Conservation (phyloP, 345 rosid genomes). For the Corymbia maculata region DNA sequence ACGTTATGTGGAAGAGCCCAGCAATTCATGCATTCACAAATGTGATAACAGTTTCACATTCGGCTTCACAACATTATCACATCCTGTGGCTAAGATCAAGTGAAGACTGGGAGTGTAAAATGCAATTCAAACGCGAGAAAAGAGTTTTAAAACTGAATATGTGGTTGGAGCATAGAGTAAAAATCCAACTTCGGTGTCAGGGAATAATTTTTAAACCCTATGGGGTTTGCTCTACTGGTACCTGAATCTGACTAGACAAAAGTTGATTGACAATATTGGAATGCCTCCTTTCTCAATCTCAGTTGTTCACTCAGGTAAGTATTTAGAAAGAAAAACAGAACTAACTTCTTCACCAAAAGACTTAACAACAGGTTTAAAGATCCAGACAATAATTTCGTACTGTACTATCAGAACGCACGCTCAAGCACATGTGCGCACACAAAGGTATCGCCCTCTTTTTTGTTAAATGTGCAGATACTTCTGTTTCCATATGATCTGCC, state of each 20-base stretch:
- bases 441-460: background rate
- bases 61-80: background rate
- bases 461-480: background rate
- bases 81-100: background rate
- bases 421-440: background rate
- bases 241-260: background rate
- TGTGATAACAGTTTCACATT: background rate
- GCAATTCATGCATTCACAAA: background rate
- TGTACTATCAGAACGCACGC: background rate
- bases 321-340: background rate
- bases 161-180: background rate
- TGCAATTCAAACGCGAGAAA: background rate
- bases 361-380: background rate
- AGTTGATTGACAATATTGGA: background rate
- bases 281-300: background rate
- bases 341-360: background rate
- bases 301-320: background rate
- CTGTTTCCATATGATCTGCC: background rate
- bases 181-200: background rate
- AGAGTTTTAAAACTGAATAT: background rate
- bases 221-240: background rate
- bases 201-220: background rate
- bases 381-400: background rate
- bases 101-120: background rate
- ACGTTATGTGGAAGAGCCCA: background rate